phyloP scores from a whole-genome alignment of 2,329 filamentous ascomycete genomes.

The Trichoderma sp. region DNA sequence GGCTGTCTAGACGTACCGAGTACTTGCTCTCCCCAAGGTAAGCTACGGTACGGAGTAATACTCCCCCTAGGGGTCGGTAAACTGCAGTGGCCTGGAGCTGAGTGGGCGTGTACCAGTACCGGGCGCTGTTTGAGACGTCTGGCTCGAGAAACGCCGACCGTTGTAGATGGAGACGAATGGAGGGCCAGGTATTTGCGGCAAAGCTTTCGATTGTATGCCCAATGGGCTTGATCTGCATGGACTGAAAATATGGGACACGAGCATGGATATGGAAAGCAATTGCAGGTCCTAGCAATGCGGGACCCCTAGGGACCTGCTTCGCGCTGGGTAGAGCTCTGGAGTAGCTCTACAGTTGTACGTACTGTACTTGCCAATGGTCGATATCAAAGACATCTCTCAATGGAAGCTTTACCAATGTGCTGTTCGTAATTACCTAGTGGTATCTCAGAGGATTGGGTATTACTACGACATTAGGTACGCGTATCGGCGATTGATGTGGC shows the following conservation, averaged over 20 bases:
- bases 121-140: neutral
- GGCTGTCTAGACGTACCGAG: neutral
- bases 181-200: neutral
- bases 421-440: neutral
- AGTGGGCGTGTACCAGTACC: neutral
- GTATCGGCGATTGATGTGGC: neutral
- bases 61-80: neutral
- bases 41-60: conserved; percentile 2
- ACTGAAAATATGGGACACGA: neutral
- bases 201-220: neutral
- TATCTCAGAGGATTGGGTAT: neutral
- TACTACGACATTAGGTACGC: neutral
- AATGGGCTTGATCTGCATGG: neutral
- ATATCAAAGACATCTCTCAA: neutral
- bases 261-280: neutral
- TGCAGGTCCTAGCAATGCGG: neutral
- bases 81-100: neutral
- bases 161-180: neutral
- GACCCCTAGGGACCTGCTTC: neutral
- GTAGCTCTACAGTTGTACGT: neutral
- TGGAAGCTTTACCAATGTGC: neutral
- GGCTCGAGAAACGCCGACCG: neutral
- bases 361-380: neutral
- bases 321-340: neutral
- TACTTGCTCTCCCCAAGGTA: neutral